Evolutionary conservation across 2,329 filamentous ascomycete species (phyloP), one percentile per base, ranked within the genome.

Genomic region (Xylariaceae sp.): DNA sequence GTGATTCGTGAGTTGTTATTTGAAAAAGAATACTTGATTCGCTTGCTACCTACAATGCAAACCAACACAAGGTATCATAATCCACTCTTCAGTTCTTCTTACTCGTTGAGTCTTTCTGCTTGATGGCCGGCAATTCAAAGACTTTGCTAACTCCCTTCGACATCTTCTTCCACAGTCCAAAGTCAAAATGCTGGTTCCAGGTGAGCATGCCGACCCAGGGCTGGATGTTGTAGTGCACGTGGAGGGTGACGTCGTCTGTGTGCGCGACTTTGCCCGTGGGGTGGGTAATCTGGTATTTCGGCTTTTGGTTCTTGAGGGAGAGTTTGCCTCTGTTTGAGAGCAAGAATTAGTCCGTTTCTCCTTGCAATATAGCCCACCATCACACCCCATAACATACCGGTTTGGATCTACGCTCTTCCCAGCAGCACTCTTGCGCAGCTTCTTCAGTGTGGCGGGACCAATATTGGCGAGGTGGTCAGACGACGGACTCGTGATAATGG

Each of bases 261-360:
- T 86, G 79, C 41, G 89, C 87, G 58, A 97, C 78, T 68, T 84
- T 85, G 53, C 91, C 88, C 11, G 80, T 81, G 11, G 92, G 88
- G 68, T 96, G 90, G 5, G 91, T 95, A 71, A 99, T 94, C 67
- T 96, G 90, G 76, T 99, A 99, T 71, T 99, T 99, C 2, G 91
- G 88, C 65, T 86, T 87, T 68, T 96, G 89, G 69, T 91, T 91
- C 65, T 84, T 83, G 58, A 97, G 78, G 49, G 82, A 79, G 36
- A 97, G 72, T 46, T 87, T 79, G 30, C 91, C 92, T 6, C 85
- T 84, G 51, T 52, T 7, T 32, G 4, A 35, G 50, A 44, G 41
- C 60, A 58, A 44, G 47, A 39, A 49, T 39, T 17, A 22, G 15
- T 43, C 14, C 39, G 10, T 44, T 10, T 45, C 15, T 18, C 14